These are phyloP conservation scores for Rhizopus stolonifer DNA, from an alignment of 371 early-diverging fungal species.

Conservation along the genomic window DNA sequence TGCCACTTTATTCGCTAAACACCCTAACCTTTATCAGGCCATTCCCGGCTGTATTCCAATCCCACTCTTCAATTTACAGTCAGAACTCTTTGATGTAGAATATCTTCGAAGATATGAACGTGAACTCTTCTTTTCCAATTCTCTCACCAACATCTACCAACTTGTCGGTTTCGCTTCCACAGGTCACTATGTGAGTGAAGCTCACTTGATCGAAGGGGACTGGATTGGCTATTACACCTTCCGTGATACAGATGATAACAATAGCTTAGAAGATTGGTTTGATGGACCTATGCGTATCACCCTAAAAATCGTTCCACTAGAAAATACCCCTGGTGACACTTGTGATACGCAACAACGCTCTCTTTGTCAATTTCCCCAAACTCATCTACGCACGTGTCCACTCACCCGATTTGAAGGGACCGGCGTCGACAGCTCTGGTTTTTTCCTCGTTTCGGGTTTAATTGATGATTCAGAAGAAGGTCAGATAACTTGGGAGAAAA, in stretches of 20 bases:
- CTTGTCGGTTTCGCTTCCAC: conserved; percentile 36
- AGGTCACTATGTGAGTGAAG: conserved; percentile 39
- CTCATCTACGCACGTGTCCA: conserved; percentile 36
- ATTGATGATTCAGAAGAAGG: conserved; percentile 51
- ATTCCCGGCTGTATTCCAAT: conserved; percentile 44
- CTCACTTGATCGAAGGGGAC: conserved; percentile 45
- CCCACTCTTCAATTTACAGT: conserved; percentile 33
- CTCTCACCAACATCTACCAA: conserved; percentile 29
- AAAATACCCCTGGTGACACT: conserved; percentile 20
- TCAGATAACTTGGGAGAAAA: conserved; percentile 49
- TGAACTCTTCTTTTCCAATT: conserved; percentile 24
- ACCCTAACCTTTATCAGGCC: conserved; percentile 39
- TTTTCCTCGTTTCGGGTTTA: conserved; percentile 41
- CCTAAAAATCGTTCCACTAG: conserved; percentile 41
- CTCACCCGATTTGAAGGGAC: conserved; percentile 48
- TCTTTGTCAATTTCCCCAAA: conserved; percentile 26
- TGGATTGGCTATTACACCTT: conserved; percentile 54
- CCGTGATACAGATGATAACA: conserved; percentile 33
- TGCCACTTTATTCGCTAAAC: conserved; percentile 41
- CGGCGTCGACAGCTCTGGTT: conserved; percentile 42
- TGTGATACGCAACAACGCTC: conserved; percentile 4
- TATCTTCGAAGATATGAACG: conserved; percentile 47
- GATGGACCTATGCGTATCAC: conserved; percentile 48
- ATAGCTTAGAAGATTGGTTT: conserved; percentile 36
- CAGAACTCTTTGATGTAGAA: conserved; percentile 44